These are phyloP conservation scores for Pachyrhizus erosus DNA, from an alignment of 306 rosid genomes.

Conservation along the genomic window DNA sequence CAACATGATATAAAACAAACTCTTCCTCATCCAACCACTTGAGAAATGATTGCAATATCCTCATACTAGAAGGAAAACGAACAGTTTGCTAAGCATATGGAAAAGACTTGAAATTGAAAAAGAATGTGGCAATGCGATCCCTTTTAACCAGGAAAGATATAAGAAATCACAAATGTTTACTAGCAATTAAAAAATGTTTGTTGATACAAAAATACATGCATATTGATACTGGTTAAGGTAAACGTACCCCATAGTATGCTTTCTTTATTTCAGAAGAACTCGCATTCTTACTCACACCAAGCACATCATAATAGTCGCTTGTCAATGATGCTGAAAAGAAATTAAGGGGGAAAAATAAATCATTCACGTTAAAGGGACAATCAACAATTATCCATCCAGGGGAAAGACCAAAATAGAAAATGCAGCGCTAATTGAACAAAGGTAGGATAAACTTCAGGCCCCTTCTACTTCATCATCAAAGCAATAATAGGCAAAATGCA, in stretches of 20 bases:
- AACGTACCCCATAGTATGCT: conserved; percentile 95
- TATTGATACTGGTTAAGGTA: conserved; percentile 12
- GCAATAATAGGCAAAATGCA: background rate
- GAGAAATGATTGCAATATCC: conserved; percentile 15
- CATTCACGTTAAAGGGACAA: conserved; percentile 4
- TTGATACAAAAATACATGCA: background rate
- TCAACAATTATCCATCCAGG: background rate
- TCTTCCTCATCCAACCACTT: background rate
- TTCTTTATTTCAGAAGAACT: conserved; percentile 92
- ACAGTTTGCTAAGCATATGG: background rate
- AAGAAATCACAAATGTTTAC: conserved; percentile 1
- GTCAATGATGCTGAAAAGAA: conserved; percentile 70
- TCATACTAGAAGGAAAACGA: background rate
- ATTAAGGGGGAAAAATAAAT: background rate
- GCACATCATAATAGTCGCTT: conserved; percentile 80
- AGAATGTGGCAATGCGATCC: background rate
- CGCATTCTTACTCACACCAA: conserved; percentile 89
- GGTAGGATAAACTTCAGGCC: conserved; percentile 1
- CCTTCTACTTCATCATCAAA: conserved; percentile 8
- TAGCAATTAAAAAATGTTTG: background rate
- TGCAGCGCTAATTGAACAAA: background rate
- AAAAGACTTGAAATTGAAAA: conserved; percentile 3
- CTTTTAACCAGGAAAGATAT: conserved; percentile 16
- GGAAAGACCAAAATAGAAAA: background rate
- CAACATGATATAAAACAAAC: conserved; percentile 33